Evolutionary conservation across 2,329 filamentous ascomycete species (phyloP).

Genomic region (Cladosporium sp.): DNA sequence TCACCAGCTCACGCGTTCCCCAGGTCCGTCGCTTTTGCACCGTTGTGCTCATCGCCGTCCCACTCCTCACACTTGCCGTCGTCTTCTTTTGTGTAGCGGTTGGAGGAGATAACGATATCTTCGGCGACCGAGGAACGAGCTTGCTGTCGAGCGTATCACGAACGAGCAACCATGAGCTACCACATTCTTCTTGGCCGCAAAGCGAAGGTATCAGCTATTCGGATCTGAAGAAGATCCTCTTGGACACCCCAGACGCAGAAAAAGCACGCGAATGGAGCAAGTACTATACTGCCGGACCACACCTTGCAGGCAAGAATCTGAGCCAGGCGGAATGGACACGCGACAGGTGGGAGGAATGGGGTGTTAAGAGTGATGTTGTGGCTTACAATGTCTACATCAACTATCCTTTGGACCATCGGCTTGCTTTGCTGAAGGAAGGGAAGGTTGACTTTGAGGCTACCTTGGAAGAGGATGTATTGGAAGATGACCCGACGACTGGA

Average conservation of each 20-base stretch:
- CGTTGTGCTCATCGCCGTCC: conserved; percentile 43
- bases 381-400: conserved; percentile 50
- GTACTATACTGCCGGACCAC: conserved; percentile 48
- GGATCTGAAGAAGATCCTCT: conserved; percentile 52
- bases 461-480: conserved; percentile 76
- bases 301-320: conserved; percentile 49
- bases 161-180: conserved; percentile 25
- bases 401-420: conserved; percentile 44
- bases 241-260: conserved; percentile 49
- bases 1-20: not conserved
- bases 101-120: conserved; percentile 28
- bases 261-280: conserved; percentile 47
- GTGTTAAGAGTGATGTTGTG: conserved; percentile 42
- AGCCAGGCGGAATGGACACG: conserved; percentile 49
- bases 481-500: conserved; percentile 75
- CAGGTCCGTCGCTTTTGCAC: conserved; percentile 62
- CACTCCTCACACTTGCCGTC: conserved; percentile 35
- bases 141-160: conserved; percentile 5
- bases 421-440: conserved; percentile 40
- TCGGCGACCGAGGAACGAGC: conserved; percentile 30
- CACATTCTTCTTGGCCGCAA: conserved; percentile 36
- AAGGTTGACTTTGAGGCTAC: conserved; percentile 50
- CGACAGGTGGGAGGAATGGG: conserved; percentile 46
- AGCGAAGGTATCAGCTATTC: conserved; percentile 47
- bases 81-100: conserved; percentile 37